Conservation (phyloP, 2,329 filamentous ascomycete genomes). For the Botrytis sinoallii region DNA sequence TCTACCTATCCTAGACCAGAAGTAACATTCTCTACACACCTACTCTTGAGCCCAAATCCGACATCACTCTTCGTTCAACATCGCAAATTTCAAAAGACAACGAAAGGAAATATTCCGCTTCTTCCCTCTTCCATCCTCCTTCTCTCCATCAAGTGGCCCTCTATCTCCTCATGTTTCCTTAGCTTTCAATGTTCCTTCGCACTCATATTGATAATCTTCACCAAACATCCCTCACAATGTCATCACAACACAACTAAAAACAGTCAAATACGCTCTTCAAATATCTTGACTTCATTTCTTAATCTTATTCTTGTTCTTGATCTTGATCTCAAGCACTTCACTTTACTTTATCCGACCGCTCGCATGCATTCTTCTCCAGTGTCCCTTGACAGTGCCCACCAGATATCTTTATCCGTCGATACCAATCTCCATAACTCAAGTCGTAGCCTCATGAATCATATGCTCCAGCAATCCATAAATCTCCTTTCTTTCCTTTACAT, state of each 20-base stretch:
- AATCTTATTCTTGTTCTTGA: neutral
- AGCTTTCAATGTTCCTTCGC: neutral
- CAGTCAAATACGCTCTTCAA: neutral
- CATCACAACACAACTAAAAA: neutral
- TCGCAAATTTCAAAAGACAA: no score
- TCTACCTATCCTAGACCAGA: no score
- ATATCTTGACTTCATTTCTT: slow-evolving; percentile 11
- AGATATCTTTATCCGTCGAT: slow-evolving; percentile 16
- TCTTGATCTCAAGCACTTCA: slow-evolving; percentile 14
- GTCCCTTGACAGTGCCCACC: slow-evolving; percentile 17
- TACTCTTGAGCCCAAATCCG: no score
- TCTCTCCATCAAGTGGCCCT: neutral
- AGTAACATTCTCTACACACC: no score
- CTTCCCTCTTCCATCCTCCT: neutral
- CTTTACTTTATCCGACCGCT: slow-evolving; percentile 17
- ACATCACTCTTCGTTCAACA: no score
- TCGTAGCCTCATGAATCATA: slow-evolving; percentile 21
- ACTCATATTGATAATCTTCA: neutral
- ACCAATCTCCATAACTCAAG: slow-evolving; percentile 15
- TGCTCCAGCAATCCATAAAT: slow-evolving; percentile 18
- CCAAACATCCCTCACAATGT: neutral
- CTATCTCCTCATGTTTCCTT: neutral
- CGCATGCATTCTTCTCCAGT: slow-evolving; percentile 12
- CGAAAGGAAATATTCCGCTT: neutral
- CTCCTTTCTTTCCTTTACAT: slow-evolving; percentile 17